Base-by-base conservation (phyloP, 768 basidiomycete genomes). In the Calocybe gangraenosa region DNA sequence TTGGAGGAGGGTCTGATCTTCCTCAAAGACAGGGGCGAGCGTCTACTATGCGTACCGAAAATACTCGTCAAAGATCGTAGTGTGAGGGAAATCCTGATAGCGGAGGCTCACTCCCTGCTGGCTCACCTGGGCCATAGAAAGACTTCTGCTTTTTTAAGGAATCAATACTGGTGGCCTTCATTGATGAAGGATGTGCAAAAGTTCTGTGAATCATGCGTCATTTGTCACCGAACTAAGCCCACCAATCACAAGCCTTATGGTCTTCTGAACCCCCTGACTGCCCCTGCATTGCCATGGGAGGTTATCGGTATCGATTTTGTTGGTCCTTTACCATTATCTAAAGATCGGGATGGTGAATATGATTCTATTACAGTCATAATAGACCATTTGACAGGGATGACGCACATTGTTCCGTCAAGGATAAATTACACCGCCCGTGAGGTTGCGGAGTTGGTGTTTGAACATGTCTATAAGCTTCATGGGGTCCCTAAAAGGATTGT, bases 101-200 rank as follows among this genome's bases (percentile, higher is more conserved):
- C 52, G 0, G 66, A 70, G 21, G 69, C 67, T 0, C 71, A 71
- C 20, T 63, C 62, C 1, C 7, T 71, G 0, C 41, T 70, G 15
- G 70, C 67, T 0, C 69, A 71, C 40, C 53, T 73, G 0, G 64
- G 68, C 2, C 14, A 50, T 0, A 15, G 18, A 7, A 73, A 71
- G 39, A 72, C 67, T 0, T 8, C 68, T 0, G n/a, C 34, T 0
- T 66, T 65, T 34, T 52, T 70, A 0, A 30, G 54, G 2, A 56
- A 68, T 18, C 30, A 65, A 19, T 60, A 66, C 2, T 71, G 69
- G 67, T 71, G 71, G 70, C 5, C 5, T 6, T 5, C 5, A 6
- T 6, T 28, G 25, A 11, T 28, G 25, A 28, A 11, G 6, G 25
- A 71, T 22, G 43, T 58, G 0, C 17, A 43, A 0, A 32, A 38